Evolutionary conservation across 768 basidiomycete genomes (phyloP), one percentile per base, ranked within the genome.

Genomic region (Boletales sp.): DNA sequence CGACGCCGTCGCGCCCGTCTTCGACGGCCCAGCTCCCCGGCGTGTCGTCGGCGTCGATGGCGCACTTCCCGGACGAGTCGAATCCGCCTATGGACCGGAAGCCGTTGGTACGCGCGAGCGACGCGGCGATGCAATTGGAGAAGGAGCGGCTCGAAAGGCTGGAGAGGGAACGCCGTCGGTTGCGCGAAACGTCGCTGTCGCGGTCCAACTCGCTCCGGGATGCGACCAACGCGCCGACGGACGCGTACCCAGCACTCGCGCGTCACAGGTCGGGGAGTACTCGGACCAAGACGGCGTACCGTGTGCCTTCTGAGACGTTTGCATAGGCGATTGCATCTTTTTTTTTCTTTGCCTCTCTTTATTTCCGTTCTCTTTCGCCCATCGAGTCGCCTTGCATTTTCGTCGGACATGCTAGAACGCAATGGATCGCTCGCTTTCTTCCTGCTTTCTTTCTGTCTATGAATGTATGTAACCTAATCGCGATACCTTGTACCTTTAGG

Each of bases 91-190:
- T 48, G 1, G 61, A 63, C 19, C 51, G 62, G 32, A 62, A 62
- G 41, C 64, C 64, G 34, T 43, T 76, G 25, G 78, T 78, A 19
- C 72, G 73, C 45, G 81, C 81, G 10, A 82, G 80, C 49, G 73
- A 72, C 35, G 78, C 73, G 43, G 81, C 81, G 5, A 73, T 75
- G 68, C 78, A 74, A 14, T 59, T 80, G 21, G 80, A 81, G 59
- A 77, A 71, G 49, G 72, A 74, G 56, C 56, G 71, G 63, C 43
- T 69, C 56, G 64, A 73, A 63, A 60, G 71, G 54, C 33, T 65
- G 52, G 59, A 67, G 51, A 54, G 62, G 51, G 55, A 69, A 48
- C 58, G 62, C 19, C 68, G 62, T 36, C 63, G 69, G 40, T 55
- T 54, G 21, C 57, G 58, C 21, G 63, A 67, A 38, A 31, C 54